Evolutionary conservation across 106 monocot species (phyloP).

Genomic region (Acorus gramineus): DNA sequence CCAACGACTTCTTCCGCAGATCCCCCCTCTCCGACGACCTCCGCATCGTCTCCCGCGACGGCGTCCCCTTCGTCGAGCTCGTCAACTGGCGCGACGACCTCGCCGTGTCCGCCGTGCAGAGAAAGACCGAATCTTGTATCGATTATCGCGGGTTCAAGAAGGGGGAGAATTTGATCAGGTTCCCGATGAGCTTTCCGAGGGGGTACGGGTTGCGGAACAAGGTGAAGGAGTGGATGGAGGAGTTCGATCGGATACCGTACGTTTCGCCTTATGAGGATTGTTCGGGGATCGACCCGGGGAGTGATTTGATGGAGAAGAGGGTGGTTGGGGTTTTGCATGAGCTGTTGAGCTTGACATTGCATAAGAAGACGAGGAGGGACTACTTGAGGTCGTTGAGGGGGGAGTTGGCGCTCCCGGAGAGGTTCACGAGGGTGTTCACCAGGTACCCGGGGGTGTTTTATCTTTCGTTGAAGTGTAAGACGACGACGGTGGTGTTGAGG

Average conservation of each 20-base stretch:
- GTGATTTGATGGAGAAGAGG: conserved; percentile 89
- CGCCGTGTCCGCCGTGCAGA: conserved; percentile 47
- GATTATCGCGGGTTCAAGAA: conserved; percentile 38
- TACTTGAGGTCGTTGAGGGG: conserved; percentile 66
- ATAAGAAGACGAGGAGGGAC: conserved; percentile 86
- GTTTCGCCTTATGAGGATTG: conserved; percentile 84
- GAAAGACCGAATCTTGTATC: conserved; percentile 11
- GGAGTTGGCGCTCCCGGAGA: conserved; percentile 67
- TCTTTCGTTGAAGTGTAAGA: conserved; percentile 91
- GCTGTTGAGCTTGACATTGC: conserved; percentile 71
- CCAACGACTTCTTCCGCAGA: conserved; percentile 30
- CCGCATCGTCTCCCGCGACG: conserved; percentile 9
- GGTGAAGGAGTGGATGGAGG: conserved; percentile 91
- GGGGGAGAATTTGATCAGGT: conserved; percentile 25
- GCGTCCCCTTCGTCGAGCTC: conserved; percentile 21
- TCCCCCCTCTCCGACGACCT: conserved; percentile 23
- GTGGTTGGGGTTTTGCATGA: conserved; percentile 80
- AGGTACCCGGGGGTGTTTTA: conserved; percentile 94
- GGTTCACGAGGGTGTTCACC: conserved; percentile 82
- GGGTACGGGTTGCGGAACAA: conserved; percentile 67
- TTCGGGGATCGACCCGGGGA: conserved; percentile 61
- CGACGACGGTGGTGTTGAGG: conserved; percentile 76
- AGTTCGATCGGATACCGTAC: conserved; percentile 79
- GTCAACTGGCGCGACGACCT: conserved; percentile 24
- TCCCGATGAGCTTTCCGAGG: conserved; percentile 61